Evolutionary conservation across 1,284 basidiomycete species (phyloP).

Genomic region (Ustilago loliicola): DNA sequence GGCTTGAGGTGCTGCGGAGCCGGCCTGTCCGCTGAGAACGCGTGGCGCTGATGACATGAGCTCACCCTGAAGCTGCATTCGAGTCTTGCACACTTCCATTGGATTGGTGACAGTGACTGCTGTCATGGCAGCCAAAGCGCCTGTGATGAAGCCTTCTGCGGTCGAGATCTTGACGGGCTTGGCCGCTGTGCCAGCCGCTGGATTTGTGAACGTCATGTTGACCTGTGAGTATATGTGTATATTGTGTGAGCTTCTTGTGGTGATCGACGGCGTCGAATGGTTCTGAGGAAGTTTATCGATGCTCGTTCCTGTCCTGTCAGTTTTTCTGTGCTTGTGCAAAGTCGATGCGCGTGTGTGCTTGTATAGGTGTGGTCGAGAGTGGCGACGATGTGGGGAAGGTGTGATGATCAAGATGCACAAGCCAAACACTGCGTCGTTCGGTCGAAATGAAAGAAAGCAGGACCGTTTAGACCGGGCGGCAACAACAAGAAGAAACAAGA

Average conservation of each 20-base stretch:
- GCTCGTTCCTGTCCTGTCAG: background rate
- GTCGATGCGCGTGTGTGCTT: background rate
- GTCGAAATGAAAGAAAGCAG: conserved; percentile 1
- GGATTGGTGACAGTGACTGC: conserved; percentile 63
- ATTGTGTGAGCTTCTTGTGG: background rate
- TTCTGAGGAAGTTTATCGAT: too few relatives aligned
- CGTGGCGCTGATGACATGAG: conserved; percentile 53
- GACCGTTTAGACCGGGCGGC: background rate
- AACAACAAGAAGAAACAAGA: background rate
- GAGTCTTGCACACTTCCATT: conserved; percentile 66
- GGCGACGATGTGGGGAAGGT: background rate
- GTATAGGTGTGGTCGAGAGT: background rate
- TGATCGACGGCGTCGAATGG: too few relatives aligned
- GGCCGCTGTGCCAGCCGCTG: conserved; percentile 24
- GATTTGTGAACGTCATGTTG: conserved; percentile 22
- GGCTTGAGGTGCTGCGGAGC: conserved; percentile 41
- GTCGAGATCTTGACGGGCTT: conserved; percentile 56
- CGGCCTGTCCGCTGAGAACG: conserved; percentile 40
- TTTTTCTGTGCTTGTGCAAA: background rate
- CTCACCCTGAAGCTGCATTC: conserved; percentile 68
- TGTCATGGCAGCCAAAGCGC: conserved; percentile 63
- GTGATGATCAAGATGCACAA: background rate
- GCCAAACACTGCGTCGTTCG: background rate
- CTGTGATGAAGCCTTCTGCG: conserved; percentile 53
- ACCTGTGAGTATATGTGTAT: background rate